Percentiles rank a stretch among this genome's conserved stretches.
Conservation (phyloP, 2,329 filamentous ascomycete genomes). For the Cladorrhinum sp. region DNA sequence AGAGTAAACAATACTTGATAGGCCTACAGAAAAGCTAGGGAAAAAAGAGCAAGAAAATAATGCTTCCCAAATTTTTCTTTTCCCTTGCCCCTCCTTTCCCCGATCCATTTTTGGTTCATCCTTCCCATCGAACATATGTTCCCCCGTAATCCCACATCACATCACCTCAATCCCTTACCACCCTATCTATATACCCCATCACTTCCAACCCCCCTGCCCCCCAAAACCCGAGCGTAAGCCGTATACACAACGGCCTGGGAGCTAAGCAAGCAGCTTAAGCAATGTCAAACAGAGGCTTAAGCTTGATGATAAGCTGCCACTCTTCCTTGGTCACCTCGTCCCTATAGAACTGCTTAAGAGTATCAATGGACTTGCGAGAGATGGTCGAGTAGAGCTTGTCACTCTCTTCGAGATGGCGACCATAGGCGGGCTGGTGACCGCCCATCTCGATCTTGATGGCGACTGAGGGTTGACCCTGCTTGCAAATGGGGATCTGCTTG, state of each 20-base stretch:
- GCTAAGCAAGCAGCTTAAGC: constrained; percentile 53
- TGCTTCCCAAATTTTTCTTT: background rate
- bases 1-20: background rate
- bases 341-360: constrained; percentile 92
- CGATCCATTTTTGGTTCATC: background rate
- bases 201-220: background rate
- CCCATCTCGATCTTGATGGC: constrained; percentile 97
- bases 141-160: background rate
- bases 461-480: constrained; percentile 95
- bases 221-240: no score
- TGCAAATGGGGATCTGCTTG: constrained; percentile 88
- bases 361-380: constrained; percentile 85
- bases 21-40: background rate
- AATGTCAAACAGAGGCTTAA: constrained; percentile 93
- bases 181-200: background rate
- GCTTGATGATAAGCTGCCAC: constrained; percentile 90
- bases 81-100: background rate
- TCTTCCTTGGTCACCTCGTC: constrained; percentile 86
- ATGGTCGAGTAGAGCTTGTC: constrained; percentile 87
- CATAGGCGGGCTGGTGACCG: constrained; percentile 86
- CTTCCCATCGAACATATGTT: background rate
- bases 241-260: no score
- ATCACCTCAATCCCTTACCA: background rate
- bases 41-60: background rate
- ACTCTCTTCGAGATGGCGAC: constrained; percentile 88